Percentiles rank a stretch among this genome's conserved stretches.
These are phyloP conservation scores for Plasmodium ovale DNA, from an alignment of 169 alveolate species.

Conservation along the genomic window DNA sequence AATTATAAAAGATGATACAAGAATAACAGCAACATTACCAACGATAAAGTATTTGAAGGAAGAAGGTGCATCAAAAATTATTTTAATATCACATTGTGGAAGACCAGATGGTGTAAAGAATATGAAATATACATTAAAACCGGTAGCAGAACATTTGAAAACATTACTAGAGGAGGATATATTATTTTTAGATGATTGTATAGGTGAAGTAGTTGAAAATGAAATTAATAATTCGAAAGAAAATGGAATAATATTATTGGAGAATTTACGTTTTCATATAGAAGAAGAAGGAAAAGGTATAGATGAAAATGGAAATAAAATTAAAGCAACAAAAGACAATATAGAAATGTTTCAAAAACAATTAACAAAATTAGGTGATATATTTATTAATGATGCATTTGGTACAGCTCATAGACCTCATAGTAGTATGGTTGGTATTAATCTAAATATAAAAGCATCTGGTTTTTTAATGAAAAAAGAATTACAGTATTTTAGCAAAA, in stretches of 20 bases:
- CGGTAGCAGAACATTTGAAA: constrained; percentile 93
- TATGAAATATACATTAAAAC: constrained; percentile 92
- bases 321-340: constrained; percentile 89
- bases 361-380: constrained; percentile 95
- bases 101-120: constrained; percentile 97
- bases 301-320: constrained; percentile 93
- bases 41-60: constrained; percentile 93
- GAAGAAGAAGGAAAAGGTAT: constrained; percentile 98
- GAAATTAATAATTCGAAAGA: constrained; percentile 89
- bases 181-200: constrained; percentile 94
- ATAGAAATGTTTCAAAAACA: constrained; percentile 92
- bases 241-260: constrained; percentile 94
- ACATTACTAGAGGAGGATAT: constrained; percentile 90
- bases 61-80: constrained; percentile 92
- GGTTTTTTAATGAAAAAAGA: constrained; percentile 96
- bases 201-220: constrained; percentile 93
- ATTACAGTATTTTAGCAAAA: constrained; percentile 96
- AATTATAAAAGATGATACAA: constrained; percentile 92
- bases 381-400: constrained; percentile 98
- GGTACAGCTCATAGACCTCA: constrained; percentile 99
- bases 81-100: constrained; percentile 97
- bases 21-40: constrained; percentile 95
- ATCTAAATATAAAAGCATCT: constrained; percentile 93
- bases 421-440: constrained; percentile 96
- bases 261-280: constrained; percentile 97